Conservation (phyloP, 805 yeast species). For the Clavispora phyllophila region DNA sequence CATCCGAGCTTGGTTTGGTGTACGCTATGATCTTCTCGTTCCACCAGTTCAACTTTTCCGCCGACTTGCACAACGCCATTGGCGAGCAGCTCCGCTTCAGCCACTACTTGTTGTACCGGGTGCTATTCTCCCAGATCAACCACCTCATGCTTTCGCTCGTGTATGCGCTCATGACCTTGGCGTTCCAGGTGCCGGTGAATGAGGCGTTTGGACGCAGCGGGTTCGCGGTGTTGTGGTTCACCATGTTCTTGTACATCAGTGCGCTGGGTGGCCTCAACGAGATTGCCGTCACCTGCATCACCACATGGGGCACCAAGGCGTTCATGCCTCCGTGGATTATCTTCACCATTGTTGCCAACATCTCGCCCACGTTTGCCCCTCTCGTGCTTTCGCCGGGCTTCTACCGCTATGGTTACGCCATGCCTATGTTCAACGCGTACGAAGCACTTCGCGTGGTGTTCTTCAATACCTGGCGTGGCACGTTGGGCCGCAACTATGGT, state of each 20-base stretch:
- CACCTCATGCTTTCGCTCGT: constrained; percentile 24
- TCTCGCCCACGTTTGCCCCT: constrained; percentile 31
- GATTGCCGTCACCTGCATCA: constrained; percentile 17
- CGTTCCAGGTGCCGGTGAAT: constrained; percentile 24
- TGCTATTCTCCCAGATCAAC: constrained; percentile 27
- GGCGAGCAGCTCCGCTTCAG: constrained; percentile 17
- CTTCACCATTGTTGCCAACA: constrained; percentile 24
- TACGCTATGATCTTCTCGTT: constrained; percentile 29
- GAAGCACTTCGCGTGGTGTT: constrained; percentile 30
- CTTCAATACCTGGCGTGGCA: constrained; percentile 30
- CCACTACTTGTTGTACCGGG: constrained; percentile 23
- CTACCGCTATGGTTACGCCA: constrained; percentile 31
- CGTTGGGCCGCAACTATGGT: constrained; percentile 27
- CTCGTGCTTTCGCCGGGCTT: constrained; percentile 27
- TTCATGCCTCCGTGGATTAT: constrained; percentile 29
- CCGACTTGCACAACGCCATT: constrained; percentile 20
- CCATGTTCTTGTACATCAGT: constrained; percentile 24
- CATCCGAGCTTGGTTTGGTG: constrained; percentile 29
- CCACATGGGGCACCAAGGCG: constrained; percentile 14
- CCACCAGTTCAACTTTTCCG: constrained; percentile 31
- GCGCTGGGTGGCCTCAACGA: constrained; percentile 28
- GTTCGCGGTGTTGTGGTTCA: constrained; percentile 29
- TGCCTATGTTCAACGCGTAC: constrained; percentile 31
- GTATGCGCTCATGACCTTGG: constrained; percentile 26
- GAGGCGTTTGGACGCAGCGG: constrained; percentile 27